Base-by-base conservation (phyloP, 2,329 filamentous ascomycete genomes). In the Myriosclerotinia curreyana region DNA sequence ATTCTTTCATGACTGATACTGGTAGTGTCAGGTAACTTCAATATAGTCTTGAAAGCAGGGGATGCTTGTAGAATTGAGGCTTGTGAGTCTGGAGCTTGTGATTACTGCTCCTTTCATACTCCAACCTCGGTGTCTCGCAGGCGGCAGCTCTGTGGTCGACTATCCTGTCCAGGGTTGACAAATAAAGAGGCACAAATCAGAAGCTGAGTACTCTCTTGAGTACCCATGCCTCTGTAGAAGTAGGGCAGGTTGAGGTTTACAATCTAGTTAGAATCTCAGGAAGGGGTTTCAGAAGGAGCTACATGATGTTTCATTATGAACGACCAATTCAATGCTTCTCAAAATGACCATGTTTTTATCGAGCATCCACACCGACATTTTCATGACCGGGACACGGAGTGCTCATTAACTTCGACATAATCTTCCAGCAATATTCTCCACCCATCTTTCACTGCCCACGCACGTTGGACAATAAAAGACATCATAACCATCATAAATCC, bases 401-500 rank as follows among this genome's bases (percentile, higher is more conserved):
- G 20, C 42, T 51, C 14, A 64, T 49, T 22, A 8, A 8, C 15
- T 58, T 25, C 40, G 34, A 38, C 65, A 65, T 42, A 66, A 60
- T 44, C 34, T 58, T n/a, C 65, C 62, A 12, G n/a, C 48, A 20
- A 12, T n/a, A 49, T 65, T 49, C 38, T 63, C 59, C 14, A 36
- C 40, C 68, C 72, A 77, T 0, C 49, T 66, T 61, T 77, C 77
- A 51, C 75, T 73, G 4, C 77, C 77, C 15, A 79, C 75, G 64
- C 76, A 78, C 5, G 74, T 75, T n/a, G 73, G 73, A 60, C 76
- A 78, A 65, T 75, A 77, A 34, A 79, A 75, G 8, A 76, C 61
- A 28, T 69, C 65, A 1, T 66, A 42, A 0, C 74, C 74, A 67
- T 79, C 77, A 46, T 75, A 73, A 60, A 71, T 72, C 12, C 65